Evolutionary conservation across 306 rosid genomes (phyloP).

Genomic region (Cucurbita maxima): DNA sequence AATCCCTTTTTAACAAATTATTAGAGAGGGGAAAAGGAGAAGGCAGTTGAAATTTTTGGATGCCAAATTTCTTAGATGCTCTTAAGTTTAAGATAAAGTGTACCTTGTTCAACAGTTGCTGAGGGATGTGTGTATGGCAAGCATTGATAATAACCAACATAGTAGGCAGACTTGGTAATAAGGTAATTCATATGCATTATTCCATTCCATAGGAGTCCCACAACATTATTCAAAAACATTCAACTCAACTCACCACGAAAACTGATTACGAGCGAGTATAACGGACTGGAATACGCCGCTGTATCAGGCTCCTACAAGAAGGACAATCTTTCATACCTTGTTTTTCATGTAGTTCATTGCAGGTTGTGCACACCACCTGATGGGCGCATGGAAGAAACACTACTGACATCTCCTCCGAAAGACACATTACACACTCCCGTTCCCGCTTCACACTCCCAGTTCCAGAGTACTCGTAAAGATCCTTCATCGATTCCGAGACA

Average conservation of each 20-base stretch:
- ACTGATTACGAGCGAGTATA: slow-evolving; percentile 31
- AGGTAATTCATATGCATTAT: slow-evolving; percentile 35
- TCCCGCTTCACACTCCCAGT: slow-evolving; percentile 67
- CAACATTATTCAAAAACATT: slow-evolving; percentile 45
- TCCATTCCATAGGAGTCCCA: slow-evolving; percentile 36
- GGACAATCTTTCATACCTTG: slow-evolving; percentile 96
- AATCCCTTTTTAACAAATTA: neutral
- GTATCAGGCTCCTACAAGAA: slow-evolving; percentile 81
- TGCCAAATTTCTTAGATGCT: neutral
- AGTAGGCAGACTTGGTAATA: slow-evolving; percentile 15
- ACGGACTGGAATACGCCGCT: slow-evolving; percentile 66
- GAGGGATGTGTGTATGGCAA: neutral
- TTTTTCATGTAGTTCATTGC: slow-evolving; percentile 91
- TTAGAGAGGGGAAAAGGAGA: neutral
- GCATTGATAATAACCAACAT: slow-evolving; percentile 10
- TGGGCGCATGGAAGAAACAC: slow-evolving; percentile 91
- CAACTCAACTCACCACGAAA: slow-evolving; percentile 21
- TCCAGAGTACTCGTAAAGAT: slow-evolving; percentile 26
- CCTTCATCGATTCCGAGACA: slow-evolving; percentile 30
- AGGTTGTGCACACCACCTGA: slow-evolving; percentile 79
- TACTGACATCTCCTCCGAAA: slow-evolving; percentile 86
- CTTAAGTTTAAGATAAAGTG: neutral
- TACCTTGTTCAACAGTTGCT: neutral
- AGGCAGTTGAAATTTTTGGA: neutral
- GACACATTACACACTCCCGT: slow-evolving; percentile 93